A percentile compares a stretch with the other conserved stretches of the same genome.
Conservation (phyloP, 495 filamentous ascomycete genomes). For the Elaphomyces granulatus region DNA sequence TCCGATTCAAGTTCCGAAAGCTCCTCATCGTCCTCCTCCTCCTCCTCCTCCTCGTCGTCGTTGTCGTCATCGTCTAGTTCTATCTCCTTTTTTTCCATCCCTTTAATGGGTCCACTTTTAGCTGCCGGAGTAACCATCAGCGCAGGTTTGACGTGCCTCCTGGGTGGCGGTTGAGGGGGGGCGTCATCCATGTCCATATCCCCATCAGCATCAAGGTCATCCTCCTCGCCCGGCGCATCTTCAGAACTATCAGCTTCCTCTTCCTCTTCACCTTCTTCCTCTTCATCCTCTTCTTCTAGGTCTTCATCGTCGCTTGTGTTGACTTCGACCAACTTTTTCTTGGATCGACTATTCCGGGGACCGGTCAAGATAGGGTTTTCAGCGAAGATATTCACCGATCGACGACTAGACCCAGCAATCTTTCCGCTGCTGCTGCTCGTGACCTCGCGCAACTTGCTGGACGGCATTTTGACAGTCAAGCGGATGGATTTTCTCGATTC, state of each 20-base stretch:
- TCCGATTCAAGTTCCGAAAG: conserved; percentile 34
- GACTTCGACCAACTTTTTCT: conserved; percentile 55
- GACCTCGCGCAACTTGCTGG: conserved; percentile 67
- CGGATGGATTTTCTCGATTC: conserved; percentile 50
- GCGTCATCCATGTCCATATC: conserved; percentile 44
- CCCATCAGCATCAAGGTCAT: conserved; percentile 39
- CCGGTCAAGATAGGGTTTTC: conserved; percentile 46
- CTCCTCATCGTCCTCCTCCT: conserved; percentile 28
- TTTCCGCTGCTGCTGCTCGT: conserved; percentile 35
- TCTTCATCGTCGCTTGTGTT: conserved; percentile 44
- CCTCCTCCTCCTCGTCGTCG: conserved; percentile 37
- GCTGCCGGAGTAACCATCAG: conserved; percentile 17
- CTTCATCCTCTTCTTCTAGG: conserved; percentile 28
- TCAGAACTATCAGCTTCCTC: conserved; percentile 45
- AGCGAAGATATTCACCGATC: conserved; percentile 33
- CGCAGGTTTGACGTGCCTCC: conserved; percentile 19
- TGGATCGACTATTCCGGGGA: conserved; percentile 46
- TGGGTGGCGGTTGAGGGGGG: conserved; percentile 25
- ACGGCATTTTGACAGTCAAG: conserved; percentile 73
- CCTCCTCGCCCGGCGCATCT: conserved; percentile 44
- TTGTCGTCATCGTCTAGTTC: conserved; percentile 35
- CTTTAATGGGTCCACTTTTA: conserved; percentile 26
- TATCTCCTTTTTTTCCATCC: conserved; percentile 48
- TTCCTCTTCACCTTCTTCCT: conserved; percentile 44
- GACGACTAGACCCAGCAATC: conserved; percentile 14